Base-by-base conservation (phyloP, 1,139 yeast species). In the Taphrina sp. region DNA sequence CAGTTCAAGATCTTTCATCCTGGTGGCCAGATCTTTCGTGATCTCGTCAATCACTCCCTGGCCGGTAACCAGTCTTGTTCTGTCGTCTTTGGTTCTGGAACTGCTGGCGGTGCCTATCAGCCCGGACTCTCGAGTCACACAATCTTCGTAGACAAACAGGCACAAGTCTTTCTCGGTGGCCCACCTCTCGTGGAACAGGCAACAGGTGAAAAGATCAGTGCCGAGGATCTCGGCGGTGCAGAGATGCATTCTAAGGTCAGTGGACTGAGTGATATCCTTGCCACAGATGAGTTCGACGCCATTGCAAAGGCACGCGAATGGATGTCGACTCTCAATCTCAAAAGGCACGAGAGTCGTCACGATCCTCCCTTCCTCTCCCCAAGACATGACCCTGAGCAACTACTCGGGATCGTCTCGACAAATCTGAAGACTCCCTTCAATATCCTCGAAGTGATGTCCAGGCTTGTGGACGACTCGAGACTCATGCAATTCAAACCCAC, bases 91-190 rank as follows among this genome's bases (percentile, higher is more conserved):
- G 72, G 72, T 3, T 71, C 71, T n/a, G 69, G 71, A 39, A 69
- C 72, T 14, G 72, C 72, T n/a, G 72, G 72, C 14, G 72, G 72
- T 5, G 72, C 72, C 37, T 69, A 69, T 57, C 71, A 69, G 5
- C 72, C 72, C 5, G 72, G 71, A 20, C 67, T 69, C 70, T 65
- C 69, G 19, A 71, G 68, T 56, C 71, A 69, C 60, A 64, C 70
- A 24, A 67, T 69, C 54, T 68, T 69, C 38, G 72, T 69, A 56
- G 63, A 63, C 52, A 69, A 69, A 3, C 65, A 67, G 5, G 72
- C 71, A 35, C 71, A 69, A 52, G 68, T 69, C 35, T 69, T 69
- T 60, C 60, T 69, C 35, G 72, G 71, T 4, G 72, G 72, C 7
- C 72, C 72, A 1, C 72, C 72, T 1, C 62, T 69, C 16, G 72